Evolutionary conservation across 352 stramenopile species (phyloP), one percentile per base, ranked within the genome.

Genomic region (Phytopythium aichiense): DNA sequence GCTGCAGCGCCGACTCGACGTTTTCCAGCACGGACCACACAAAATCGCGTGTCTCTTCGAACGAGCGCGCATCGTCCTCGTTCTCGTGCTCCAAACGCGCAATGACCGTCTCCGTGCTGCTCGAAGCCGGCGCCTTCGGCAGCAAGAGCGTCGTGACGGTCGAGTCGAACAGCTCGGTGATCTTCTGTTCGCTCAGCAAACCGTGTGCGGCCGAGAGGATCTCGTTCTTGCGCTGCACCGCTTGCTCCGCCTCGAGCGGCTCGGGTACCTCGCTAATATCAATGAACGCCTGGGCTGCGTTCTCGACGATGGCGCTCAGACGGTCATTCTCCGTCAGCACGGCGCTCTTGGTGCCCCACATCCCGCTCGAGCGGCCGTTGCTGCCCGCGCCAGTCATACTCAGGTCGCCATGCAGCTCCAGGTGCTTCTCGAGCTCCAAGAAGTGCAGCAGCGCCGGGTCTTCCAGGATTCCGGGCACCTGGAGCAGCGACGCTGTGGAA

Each of bases 261-360:
- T 92, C 84, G 4, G 84, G 79, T 0, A 94, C 77, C 65, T 94
- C 82, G 51, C 79, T 91, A 50, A 94, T 88, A 58, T 94, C 82
- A 56, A 94, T 92, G 50, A 94, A 89, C 22, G 79, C 81, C 68
- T 92, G 82, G 42, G 79, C 79, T 13, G 82, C 80, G 52, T 71
- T 89, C 58, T 92, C 82, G 11, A 94, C 82, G 48, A 94, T 94
- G 18, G 74, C 79, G 48, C 73, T 91, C 31, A 91, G 75, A 7
- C 84, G 81, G 60, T 94, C 84, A 59, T 88, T 87, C 62, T 94
- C 84, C 54, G 73, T 92, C 56, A 92, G 35, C 25, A 81, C 40
- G 38, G 72, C 72, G 12, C 70, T 81, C 67, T 88, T 91, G 62
- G 71, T 73, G 3, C 68, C 71, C 56, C 76, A 76, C 52, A 74